phyloP scores from a whole-genome alignment of 2,329 filamentous ascomycete species.

The Passalora sequoiae region DNA sequence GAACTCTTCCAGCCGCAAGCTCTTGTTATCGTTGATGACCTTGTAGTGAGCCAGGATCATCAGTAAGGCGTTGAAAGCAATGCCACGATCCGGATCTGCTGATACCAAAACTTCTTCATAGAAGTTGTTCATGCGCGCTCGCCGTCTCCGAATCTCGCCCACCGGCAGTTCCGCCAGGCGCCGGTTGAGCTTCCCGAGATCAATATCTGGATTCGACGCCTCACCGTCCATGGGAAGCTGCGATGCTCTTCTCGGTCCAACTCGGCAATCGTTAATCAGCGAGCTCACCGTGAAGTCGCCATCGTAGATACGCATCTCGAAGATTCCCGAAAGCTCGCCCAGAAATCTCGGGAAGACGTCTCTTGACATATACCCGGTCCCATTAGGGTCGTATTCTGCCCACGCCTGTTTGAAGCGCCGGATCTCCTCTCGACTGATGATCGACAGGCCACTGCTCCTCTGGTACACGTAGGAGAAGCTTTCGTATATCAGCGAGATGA shows the following conservation, averaged over 20 bases:
- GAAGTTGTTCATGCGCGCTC: conserved; percentile 84
- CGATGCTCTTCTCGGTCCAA: conserved; percentile 47
- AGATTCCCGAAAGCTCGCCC: conserved; percentile 86
- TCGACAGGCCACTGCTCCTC: conserved; percentile 83
- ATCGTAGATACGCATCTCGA: conserved; percentile 95
- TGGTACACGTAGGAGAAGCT: conserved; percentile 99
- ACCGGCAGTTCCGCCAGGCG: conserved; percentile 71
- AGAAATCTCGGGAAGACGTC: conserved; percentile 83
- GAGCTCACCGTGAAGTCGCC: conserved; percentile 80
- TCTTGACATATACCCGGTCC: conserved; percentile 84
- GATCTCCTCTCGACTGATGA: conserved; percentile 88
- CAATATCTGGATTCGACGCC: conserved; percentile 46
- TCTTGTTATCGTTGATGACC: conserved; percentile 96
- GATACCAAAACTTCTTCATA: conserved; percentile 95
- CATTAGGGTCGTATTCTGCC: conserved; percentile 89
- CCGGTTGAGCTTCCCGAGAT: conserved; percentile 69
- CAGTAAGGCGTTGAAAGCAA: conserved; percentile 84
- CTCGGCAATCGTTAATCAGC: conserved; percentile 78
- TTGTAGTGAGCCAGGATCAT: conserved; percentile 99
- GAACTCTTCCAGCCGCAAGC: conserved; percentile 89
- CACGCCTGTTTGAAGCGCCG: conserved; percentile 97
- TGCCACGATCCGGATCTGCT: conserved; percentile 80
- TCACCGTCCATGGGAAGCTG: conserved; percentile 44
- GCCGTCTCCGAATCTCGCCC: conserved; percentile 64
- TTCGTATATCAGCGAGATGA: conserved; percentile 97